Conservation (phyloP, 2,329 filamentous ascomycete species). For the Bipolaris cookei region DNA sequence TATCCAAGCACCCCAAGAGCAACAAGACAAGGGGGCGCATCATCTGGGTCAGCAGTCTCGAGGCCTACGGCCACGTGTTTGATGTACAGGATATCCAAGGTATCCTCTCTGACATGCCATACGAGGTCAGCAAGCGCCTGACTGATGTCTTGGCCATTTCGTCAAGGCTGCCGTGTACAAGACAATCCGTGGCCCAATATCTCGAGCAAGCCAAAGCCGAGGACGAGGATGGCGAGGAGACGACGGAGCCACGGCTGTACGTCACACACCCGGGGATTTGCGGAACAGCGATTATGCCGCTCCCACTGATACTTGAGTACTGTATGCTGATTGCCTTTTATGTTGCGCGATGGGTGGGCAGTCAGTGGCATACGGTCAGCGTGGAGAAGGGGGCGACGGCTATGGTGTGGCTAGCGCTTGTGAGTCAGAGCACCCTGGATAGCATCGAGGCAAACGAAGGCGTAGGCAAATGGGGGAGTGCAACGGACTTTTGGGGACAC, state of each 20-base stretch:
- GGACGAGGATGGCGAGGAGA: conserved; percentile 20
- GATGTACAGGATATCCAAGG: conserved; percentile 77
- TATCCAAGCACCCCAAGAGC: conserved; percentile 58
- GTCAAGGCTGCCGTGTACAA: conserved; percentile 68
- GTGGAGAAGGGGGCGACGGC: conserved; percentile 78
- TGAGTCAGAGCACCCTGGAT: conserved; percentile 68
- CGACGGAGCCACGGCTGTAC: conserved; percentile 68
- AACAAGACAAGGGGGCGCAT: conserved; percentile 65
- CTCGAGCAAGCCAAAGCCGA: conserved; percentile 21
- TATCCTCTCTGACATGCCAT: conserved; percentile 66
- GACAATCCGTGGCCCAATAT: conserved; percentile 51
- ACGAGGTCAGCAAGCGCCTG: conserved; percentile 86
- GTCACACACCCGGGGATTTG: conserved; percentile 87
- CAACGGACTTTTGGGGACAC: conserved; percentile 64
- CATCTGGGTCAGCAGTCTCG: conserved; percentile 86
- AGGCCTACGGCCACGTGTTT: conserved; percentile 67
- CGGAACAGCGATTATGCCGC: conserved; percentile 78
- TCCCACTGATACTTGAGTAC: conserved; percentile 72
- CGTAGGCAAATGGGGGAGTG: conserved; percentile 83
- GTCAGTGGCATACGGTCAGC: conserved; percentile 83
- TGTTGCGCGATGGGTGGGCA: conserved; percentile 77
- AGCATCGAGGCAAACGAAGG: conserved; percentile 57
- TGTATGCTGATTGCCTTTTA: conserved; percentile 72
- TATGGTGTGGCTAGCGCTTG: conserved; percentile 78
- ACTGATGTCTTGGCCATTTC: conserved; percentile 85